Evolutionary conservation across 108 stramenopile genomes (phyloP).

Genomic region (Heterococcus sp.): DNA sequence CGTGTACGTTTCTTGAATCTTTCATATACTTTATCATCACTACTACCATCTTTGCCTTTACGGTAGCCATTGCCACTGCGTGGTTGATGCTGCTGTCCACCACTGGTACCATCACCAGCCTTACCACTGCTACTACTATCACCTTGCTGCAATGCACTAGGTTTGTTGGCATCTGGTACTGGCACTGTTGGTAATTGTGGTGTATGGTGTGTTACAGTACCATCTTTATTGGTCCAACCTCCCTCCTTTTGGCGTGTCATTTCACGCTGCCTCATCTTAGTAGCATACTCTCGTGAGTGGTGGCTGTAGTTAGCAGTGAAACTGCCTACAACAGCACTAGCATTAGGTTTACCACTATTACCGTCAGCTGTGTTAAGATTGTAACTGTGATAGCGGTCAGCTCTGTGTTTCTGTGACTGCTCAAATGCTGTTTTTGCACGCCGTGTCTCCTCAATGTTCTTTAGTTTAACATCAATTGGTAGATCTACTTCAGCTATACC

Average conservation of each 20-base stretch:
- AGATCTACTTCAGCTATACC: constrained; percentile 36
- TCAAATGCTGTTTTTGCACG: constrained; percentile 9
- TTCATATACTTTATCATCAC: constrained; percentile 16
- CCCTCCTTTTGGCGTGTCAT: constrained; percentile 18
- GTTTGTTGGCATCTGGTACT: background rate
- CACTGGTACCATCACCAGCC: background rate
- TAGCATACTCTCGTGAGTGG: constrained; percentile 34
- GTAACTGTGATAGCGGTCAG: too few species aligned
- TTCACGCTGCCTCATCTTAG: constrained; percentile 15
- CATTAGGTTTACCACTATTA: background rate
- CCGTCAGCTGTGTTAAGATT: constrained; percentile 3
- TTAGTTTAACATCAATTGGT: constrained; percentile 40
- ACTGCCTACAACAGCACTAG: constrained; percentile 7
- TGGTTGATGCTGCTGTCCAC: background rate
- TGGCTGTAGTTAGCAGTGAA: constrained; percentile 43
- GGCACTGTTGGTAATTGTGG: background rate
- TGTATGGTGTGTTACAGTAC: constrained; percentile 1
- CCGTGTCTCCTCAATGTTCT: constrained; percentile 36
- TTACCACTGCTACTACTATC: background rate
- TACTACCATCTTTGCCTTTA: constrained; percentile 1
- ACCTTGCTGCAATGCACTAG: background rate
- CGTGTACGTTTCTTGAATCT: constrained; percentile 34
- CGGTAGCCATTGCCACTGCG: background rate
- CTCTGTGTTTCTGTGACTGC: too few species aligned
- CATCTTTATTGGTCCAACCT: constrained; percentile 10